Conservation (phyloP, 148 eudicot genomes). For the Talinum fruticosum region DNA sequence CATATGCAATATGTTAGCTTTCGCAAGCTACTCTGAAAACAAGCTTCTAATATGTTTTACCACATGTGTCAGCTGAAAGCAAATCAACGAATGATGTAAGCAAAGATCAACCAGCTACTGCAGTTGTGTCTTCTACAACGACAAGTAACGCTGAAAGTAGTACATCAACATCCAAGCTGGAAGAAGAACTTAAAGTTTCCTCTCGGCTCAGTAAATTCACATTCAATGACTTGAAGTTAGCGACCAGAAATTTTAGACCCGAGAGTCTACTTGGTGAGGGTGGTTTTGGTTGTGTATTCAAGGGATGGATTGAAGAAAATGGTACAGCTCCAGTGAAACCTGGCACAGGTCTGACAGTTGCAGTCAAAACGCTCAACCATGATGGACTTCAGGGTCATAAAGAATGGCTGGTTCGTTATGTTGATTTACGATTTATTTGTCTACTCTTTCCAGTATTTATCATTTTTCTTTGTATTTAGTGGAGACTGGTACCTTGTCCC, state of each 20-base stretch:
- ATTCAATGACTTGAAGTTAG: conserved; percentile 63
- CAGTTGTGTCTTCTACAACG: conserved; percentile 50
- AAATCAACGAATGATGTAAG: conserved; percentile 52
- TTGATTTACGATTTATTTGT: background rate
- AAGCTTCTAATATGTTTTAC: conserved; percentile 3
- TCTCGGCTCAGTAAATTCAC: conserved; percentile 62
- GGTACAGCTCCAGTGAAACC: conserved; percentile 80
- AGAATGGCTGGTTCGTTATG: conserved; percentile 65
- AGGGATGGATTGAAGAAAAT: conserved; percentile 78
- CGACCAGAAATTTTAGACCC: conserved; percentile 74
- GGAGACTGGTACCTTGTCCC: background rate
- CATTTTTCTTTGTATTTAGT: background rate
- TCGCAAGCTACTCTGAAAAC: background rate
- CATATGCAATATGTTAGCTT: background rate
- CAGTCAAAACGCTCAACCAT: conserved; percentile 77
- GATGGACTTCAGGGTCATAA: conserved; percentile 87
- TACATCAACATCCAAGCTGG: conserved; percentile 65
- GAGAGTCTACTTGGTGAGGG: conserved; percentile 80
- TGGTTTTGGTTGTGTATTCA: conserved; percentile 78
- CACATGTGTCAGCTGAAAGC: conserved; percentile 44
- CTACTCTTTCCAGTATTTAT: background rate
- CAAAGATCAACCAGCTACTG: conserved; percentile 53
- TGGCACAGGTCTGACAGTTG: conserved; percentile 76
- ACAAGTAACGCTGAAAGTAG: conserved; percentile 74
- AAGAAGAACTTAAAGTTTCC: conserved; percentile 70